Evolutionary conservation across 768 basidiomycete genomes (phyloP).

Genomic region (Rhizopogon vulgaris): DNA sequence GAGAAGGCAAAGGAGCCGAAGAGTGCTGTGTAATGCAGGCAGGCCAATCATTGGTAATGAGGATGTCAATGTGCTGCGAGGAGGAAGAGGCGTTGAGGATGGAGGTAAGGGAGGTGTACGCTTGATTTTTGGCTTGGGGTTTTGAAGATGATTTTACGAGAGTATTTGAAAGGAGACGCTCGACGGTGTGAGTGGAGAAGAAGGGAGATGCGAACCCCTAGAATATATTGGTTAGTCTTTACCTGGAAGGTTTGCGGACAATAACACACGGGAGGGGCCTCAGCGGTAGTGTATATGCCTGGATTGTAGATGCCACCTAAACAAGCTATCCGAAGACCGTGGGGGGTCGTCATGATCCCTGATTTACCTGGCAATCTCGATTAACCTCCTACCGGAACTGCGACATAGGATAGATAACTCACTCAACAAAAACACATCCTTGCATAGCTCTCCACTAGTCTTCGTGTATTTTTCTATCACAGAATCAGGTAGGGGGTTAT

Average conservation of each 20-base stretch:
- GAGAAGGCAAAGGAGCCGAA: constrained; percentile 39
- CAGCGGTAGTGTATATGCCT: constrained; percentile 50
- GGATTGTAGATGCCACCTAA: constrained; percentile 73
- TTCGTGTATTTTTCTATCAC: constrained; percentile 73
- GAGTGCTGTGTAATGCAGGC: constrained; percentile 58
- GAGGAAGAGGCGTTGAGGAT: constrained; percentile 57
- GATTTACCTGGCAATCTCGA: constrained; percentile 60
- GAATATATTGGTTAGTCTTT: constrained; percentile 1
- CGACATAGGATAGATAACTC: constrained; percentile 23
- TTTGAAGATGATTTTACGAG: constrained; percentile 42
- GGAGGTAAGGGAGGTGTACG: constrained; percentile 59
- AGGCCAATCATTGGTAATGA: constrained; percentile 80
- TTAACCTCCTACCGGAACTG: constrained; percentile 1
- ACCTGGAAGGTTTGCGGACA: not conserved
- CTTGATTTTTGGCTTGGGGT: constrained; percentile 37
- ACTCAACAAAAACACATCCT: constrained; percentile 85
- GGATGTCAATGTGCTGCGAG: constrained; percentile 69
- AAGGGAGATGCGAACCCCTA: constrained; percentile 76
- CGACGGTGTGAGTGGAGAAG: constrained; percentile 63
- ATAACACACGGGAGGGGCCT: constrained; percentile 51
- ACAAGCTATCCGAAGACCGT: constrained; percentile 80
- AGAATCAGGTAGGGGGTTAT: constrained; percentile 60
- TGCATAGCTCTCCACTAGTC: constrained; percentile 73
- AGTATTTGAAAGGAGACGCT: constrained; percentile 67
- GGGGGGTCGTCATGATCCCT: constrained; percentile 68